These are phyloP conservation scores for Wallacemonas sp. DNA, from an alignment of 208 protist species.

Conservation along the genomic window DNA sequence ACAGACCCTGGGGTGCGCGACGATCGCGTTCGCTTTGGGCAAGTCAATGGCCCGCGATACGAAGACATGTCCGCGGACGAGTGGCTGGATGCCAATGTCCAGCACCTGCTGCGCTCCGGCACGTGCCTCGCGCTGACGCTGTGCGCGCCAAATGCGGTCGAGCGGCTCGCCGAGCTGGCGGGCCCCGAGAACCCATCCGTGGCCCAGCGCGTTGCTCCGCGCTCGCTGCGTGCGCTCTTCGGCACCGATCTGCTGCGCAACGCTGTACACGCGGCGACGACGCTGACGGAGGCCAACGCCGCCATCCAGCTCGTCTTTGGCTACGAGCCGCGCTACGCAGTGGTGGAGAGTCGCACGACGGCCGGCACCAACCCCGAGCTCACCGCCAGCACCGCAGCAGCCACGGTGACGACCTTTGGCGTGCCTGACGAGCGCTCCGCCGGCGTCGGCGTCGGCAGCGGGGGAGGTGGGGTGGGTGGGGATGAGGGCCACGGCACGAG, in stretches of 20 bases:
- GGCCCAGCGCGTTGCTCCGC: slow-evolving; percentile 46
- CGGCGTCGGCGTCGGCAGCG: neutral
- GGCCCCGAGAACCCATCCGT: slow-evolving; percentile 69
- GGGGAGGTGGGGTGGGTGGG: neutral
- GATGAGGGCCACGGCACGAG: neutral
- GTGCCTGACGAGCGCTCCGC: neutral
- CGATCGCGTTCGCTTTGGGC: neutral
- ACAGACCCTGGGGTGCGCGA: neutral
- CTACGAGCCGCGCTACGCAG: slow-evolving; percentile 33
- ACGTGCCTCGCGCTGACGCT: slow-evolving; percentile 66
- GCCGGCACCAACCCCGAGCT: neutral
- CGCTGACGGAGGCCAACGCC: slow-evolving; percentile 43
- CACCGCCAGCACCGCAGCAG: neutral
- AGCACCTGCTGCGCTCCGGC: slow-evolving; percentile 51
- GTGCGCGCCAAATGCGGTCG: slow-evolving; percentile 56
- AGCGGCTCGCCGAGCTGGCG: slow-evolving; percentile 54
- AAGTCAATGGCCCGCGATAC: neutral
- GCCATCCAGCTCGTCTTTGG: slow-evolving; percentile 65
- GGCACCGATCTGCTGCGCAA: slow-evolving; percentile 61
- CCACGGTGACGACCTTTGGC: too few species aligned
- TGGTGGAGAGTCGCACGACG: neutral
- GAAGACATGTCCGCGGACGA: neutral
- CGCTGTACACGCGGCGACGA: slow-evolving; percentile 63
- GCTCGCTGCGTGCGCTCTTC: slow-evolving; percentile 56
- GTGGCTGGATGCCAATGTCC: slow-evolving; percentile 31